Evolutionary conservation across 2,329 filamentous ascomycete genomes (phyloP).

Genomic region (Myotisia sp.): DNA sequence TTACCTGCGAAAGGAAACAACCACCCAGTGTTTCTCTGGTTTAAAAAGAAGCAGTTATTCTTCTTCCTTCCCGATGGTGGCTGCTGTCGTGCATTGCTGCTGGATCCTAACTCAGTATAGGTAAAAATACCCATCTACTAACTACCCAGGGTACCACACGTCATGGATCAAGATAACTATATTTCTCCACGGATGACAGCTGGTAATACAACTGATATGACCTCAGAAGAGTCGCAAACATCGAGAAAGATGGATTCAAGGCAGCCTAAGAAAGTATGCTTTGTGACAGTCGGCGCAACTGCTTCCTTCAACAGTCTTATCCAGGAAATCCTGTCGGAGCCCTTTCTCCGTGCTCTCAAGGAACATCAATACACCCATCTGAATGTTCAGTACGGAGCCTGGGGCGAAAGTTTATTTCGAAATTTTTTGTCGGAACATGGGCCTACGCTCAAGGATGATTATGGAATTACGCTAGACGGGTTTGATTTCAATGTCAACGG

Average conservation of each 20-base stretch:
- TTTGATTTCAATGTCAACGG: conserved; percentile 53
- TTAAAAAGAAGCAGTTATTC: too few species aligned
- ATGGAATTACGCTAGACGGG: conserved; percentile 41
- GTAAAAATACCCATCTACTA: too few species aligned
- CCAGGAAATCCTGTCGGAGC: conserved; percentile 44
- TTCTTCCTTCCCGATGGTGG: too few species aligned
- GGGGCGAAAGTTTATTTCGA: conserved; percentile 43
- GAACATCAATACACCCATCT: conserved; percentile 54
- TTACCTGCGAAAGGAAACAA: too few species aligned
- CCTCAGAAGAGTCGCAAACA: neutral
- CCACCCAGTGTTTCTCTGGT: too few species aligned
- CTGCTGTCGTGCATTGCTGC: too few species aligned
- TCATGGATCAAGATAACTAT: too few species aligned
- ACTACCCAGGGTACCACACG: too few species aligned
- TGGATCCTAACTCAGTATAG: too few species aligned
- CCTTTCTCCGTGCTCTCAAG: conserved; percentile 49
- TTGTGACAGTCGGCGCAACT: conserved; percentile 87
- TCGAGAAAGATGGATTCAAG: conserved; percentile 13
- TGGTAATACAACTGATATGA: too few species aligned
- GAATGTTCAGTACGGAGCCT: conserved; percentile 65
- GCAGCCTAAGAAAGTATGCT: conserved; percentile 39
- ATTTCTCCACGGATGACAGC: too few species aligned
- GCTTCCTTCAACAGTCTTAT: conserved; percentile 66
- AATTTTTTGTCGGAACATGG: conserved; percentile 18
- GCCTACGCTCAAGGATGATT: conserved; percentile 14